These are phyloP conservation scores for Lactarius trivialis DNA, from an alignment of 768 basidiomycete species.

Conservation along the genomic window DNA sequence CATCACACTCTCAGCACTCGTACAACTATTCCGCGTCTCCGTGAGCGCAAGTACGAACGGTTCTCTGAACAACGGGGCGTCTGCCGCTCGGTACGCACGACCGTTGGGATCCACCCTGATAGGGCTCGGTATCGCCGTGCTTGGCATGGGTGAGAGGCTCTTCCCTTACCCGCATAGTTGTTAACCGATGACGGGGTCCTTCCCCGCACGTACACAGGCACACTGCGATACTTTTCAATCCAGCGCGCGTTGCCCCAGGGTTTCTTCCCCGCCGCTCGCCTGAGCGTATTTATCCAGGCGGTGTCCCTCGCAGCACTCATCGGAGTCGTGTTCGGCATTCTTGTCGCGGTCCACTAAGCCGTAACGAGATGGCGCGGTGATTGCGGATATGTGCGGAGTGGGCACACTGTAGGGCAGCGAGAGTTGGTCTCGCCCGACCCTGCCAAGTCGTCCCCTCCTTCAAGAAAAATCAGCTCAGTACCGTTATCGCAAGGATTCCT, in stretches of 20 bases:
- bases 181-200: not conserved
- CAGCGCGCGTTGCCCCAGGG: constrained; percentile 35
- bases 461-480: not conserved
- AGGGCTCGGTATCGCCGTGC: constrained; percentile 32
- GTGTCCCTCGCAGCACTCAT: constrained; percentile 30
- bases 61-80: constrained; percentile 4
- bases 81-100: constrained; percentile 30
- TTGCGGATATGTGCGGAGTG: not conserved
- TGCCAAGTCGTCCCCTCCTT: not conserved
- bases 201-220: constrained; percentile 25
- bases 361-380: not conserved
- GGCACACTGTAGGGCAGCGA: not conserved
- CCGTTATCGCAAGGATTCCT: not conserved
- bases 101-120: constrained; percentile 41
- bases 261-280: constrained; percentile 37
- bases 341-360: constrained; percentile 26
- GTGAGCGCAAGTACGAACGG: constrained; percentile 23
- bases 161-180: not conserved
- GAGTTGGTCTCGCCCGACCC: not conserved
- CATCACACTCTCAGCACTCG: constrained; percentile 32
- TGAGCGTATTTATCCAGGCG: constrained; percentile 30
- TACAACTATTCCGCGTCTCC: constrained; percentile 41
- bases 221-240: constrained; percentile 35
- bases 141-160: constrained; percentile 29
- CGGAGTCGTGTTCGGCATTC: constrained; percentile 34